Percentiles rank a stretch among this genome's conserved stretches.
phyloP scores from a whole-genome alignment of 306 rosid species.

The Malus fusca region DNA sequence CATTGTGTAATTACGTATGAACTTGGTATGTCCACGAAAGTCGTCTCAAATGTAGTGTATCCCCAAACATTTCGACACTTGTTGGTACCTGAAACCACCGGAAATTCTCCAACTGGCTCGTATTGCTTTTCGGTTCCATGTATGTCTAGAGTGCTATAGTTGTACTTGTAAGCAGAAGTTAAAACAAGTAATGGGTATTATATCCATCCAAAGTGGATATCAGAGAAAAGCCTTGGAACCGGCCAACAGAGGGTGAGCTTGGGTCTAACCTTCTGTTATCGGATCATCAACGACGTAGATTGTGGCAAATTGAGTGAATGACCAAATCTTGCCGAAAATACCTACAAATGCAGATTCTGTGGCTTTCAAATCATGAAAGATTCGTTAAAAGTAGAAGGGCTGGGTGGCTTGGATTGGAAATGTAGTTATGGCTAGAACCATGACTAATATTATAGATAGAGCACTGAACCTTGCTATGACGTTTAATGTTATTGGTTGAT shows the following conservation, averaged over 20 bases:
- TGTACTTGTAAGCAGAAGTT: constrained; percentile 21
- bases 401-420: neutral
- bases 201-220: constrained; percentile 9
- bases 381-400: constrained; percentile 13
- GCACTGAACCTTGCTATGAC: neutral
- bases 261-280: constrained; percentile 8
- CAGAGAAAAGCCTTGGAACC: constrained; percentile 15
- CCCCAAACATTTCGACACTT: neutral
- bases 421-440: neutral
- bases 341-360: constrained; percentile 13
- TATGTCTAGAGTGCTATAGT: neutral
- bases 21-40: neutral
- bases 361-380: constrained; percentile 2
- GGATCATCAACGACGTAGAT: constrained; percentile 9
- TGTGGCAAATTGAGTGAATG: constrained; percentile 20
- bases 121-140: neutral
- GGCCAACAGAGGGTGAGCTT: constrained; percentile 5
- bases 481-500: neutral
- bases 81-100: neutral
- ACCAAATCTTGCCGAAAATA: constrained; percentile 1
- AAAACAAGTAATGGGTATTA: neutral
- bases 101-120: neutral
- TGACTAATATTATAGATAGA: neutral
- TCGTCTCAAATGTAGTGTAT: constrained; percentile 13
- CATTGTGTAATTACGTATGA: neutral